Evolutionary conservation across 202 grass and related monocot genomes (phyloP).

Genomic region (Brachypodium distachyon): DNA sequence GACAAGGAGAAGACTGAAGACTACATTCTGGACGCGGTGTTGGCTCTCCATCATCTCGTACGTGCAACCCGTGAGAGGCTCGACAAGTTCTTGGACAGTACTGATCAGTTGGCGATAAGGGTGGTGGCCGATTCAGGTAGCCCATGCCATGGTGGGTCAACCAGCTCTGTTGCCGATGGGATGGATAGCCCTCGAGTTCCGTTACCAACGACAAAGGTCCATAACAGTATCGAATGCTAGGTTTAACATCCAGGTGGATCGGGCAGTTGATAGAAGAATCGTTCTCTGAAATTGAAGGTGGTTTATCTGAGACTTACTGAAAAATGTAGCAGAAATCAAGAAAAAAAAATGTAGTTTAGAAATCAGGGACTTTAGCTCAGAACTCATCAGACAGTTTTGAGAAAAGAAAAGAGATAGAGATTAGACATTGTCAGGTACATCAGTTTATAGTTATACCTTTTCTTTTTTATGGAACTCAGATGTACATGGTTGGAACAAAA

Average conservation of each 20-base stretch:
- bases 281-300: neutral
- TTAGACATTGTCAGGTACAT: neutral
- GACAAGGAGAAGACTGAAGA: conserved; percentile 46
- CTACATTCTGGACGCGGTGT: conserved; percentile 41
- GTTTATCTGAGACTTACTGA: neutral
- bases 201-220: neutral
- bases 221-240: neutral
- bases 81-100: neutral
- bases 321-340: neutral
- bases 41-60: conserved; percentile 35
- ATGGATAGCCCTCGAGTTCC: neutral
- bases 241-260: neutral
- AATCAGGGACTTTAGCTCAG: neutral
- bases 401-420: neutral
- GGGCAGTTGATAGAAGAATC: neutral
- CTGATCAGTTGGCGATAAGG: neutral
- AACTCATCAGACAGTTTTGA: neutral
- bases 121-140: neutral
- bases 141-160: neutral
- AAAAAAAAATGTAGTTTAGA: neutral
- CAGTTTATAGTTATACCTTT: neutral
- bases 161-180: neutral
- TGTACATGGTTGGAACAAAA: neutral
- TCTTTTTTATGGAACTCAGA: neutral
- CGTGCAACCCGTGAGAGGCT: neutral